These are phyloP conservation scores for barrel medic (Medicago truncatula) DNA, from an alignment of 306 rosid species.

Conservation along the genomic window MtrunA17r5.0-ANR NC_053049.1:37703001-37703500, in stretches of 20 bases:
- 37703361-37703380: slow-evolving; percentile 55
- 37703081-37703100: slow-evolving; percentile 4
- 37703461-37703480: neutral
- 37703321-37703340: slow-evolving; percentile 13
- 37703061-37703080: neutral
- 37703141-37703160: neutral
- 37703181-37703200: slow-evolving; percentile 39
- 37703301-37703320: slow-evolving; percentile 11
- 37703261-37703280: slow-evolving; percentile 43
- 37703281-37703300: slow-evolving; percentile 36
- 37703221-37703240: slow-evolving; percentile 36
- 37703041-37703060: slow-evolving; percentile 38
- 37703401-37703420: slow-evolving; percentile 47
- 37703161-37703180: slow-evolving; percentile 46
- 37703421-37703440: neutral
- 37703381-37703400: slow-evolving; percentile 50
- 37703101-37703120: slow-evolving; percentile 43
- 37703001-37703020: neutral
- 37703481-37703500: slow-evolving; percentile 1
- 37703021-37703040: slow-evolving; percentile 31
- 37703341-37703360: slow-evolving; percentile 41
- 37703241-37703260: neutral
- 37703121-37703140: slow-evolving; percentile 38
- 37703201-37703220: slow-evolving; percentile 37
- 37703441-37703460: slow-evolving; percentile 27